Base-by-base conservation (phyloP, 2,329 filamentous ascomycete species). In the Dothidotthia symphoricarpi region DNA sequence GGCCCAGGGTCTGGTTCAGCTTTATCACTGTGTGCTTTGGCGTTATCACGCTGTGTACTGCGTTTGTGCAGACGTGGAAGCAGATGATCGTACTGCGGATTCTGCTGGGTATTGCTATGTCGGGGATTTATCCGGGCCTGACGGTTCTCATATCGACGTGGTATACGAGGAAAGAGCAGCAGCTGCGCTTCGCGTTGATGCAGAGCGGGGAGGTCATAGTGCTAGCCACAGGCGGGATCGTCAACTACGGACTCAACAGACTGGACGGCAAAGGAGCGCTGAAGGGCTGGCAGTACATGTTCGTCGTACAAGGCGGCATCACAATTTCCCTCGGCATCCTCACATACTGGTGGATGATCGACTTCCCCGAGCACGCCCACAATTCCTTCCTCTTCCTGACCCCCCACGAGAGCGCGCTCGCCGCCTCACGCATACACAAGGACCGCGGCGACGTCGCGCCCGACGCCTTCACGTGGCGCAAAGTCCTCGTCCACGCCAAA, bases 341-440 rank as follows among this genome's bases (percentile, higher is more conserved):
- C 10, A 83, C 81, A 0, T 85, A 81, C 53, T 83, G 80, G 72
- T 85, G 82, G 82, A 84, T 86, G 67, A 71, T 85, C 28, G 81
- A 85, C 53, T 85, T 86, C 45, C 82, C 82, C 0, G 82, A 85
- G 49, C 71, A 79, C 16, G 72, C 78, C 1, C 70, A 78, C 35
- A 65, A 64, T 10, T 81, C 76, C 34, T 75, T 80, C 47, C 69
- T 59, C 50, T 86, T 85, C 54, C 69, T 85, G 15, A 74, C 71
- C 2, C 55, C 71, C 6, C 66, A 72, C 13, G 81, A 85, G 57
- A 74, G 76, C 25, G 61, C 67, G n/a, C 54, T 84, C 3, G 80
- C 78, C 2, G 69, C 79, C 2, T 63, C 67, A 4, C 71, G 81
- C 5, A 84, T 85, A 49, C 68, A 82, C 30, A 67, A 67, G 5